Percentiles rank a stretch among this genome's conserved stretches.
Evolutionary conservation across 2,329 filamentous ascomycete species (phyloP).

Genomic region (Colletotrichum gloeosporioides): DNA sequence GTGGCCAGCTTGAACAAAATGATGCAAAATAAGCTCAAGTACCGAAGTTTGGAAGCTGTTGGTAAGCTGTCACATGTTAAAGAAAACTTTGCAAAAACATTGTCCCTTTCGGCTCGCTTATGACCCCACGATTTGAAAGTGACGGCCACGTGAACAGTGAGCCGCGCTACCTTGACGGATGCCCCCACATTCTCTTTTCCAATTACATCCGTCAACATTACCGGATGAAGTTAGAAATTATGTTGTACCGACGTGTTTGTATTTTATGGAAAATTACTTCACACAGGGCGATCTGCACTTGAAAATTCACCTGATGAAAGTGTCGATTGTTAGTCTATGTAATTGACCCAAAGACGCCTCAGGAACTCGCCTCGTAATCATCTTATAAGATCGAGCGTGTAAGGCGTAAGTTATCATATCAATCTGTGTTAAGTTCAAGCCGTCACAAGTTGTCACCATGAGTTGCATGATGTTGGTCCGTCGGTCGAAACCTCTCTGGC

Average conservation of each 20-base stretch:
- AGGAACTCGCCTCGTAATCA: rapidly evolving
- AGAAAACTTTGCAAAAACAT: neutral
- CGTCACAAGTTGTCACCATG: neutral
- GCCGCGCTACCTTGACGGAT: neutral
- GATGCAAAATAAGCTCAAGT: neutral
- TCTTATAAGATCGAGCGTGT: neutral
- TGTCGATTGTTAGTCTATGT: too few relatives aligned
- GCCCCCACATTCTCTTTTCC: too few relatives aligned
- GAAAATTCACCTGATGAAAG: neutral
- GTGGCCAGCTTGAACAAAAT: neutral
- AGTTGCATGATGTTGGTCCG: too few relatives aligned
- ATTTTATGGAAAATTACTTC: neutral
- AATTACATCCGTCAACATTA: neutral
- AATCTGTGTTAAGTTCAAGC: neutral
- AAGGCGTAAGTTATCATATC: neutral
- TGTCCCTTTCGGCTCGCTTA: neutral
- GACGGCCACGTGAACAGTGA: too few relatives aligned
- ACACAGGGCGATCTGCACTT: neutral
- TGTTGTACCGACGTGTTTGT: neutral
- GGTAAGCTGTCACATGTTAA: neutral
- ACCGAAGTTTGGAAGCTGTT: neutral
- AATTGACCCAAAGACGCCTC: too few relatives aligned
- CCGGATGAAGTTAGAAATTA: neutral
- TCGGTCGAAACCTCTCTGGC: neutral
- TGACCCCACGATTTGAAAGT: neutral